A percentile compares a stretch with the other conserved stretches of the same genome.
Conservation (phyloP, 208 protist genomes). For the Leishmania gerbilli region DNA sequence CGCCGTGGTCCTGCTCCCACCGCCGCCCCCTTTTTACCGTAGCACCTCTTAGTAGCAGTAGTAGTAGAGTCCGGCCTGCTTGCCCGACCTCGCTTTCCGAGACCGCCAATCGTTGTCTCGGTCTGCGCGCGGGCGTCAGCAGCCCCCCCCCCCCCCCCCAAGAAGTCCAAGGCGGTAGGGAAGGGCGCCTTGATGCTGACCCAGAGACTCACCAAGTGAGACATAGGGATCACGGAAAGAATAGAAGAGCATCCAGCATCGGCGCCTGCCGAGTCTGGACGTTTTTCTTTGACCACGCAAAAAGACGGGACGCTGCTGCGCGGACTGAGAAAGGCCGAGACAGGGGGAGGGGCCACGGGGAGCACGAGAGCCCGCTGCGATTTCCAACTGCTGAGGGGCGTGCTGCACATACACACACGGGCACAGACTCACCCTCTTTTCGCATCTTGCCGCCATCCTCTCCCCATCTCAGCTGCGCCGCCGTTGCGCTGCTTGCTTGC, state of each 20-base stretch:
- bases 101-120: neutral
- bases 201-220: neutral
- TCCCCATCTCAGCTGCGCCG: neutral
- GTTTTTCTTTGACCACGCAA: neutral
- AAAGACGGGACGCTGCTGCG: neutral
- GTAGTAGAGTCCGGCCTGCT: neutral
- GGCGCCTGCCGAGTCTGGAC: neutral
- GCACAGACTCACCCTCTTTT: neutral
- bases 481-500: neutral
- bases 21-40: neutral
- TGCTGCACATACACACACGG: neutral
- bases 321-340: neutral
- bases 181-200: neutral
- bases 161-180: neutral
- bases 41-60: neutral
- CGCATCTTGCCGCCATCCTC: neutral
- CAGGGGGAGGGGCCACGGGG: neutral
- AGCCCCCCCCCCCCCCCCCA: neutral
- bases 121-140: neutral
- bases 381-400: neutral
- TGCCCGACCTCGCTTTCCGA: neutral
- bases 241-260: too few relatives aligned
- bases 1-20: neutral
- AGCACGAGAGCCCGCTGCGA: neutral
- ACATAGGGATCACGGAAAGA: neutral